Evolutionary conservation across 306 rosid genomes (phyloP), one percentile per base, ranked within the genome.

Genomic region (Prunus mongolica): DNA sequence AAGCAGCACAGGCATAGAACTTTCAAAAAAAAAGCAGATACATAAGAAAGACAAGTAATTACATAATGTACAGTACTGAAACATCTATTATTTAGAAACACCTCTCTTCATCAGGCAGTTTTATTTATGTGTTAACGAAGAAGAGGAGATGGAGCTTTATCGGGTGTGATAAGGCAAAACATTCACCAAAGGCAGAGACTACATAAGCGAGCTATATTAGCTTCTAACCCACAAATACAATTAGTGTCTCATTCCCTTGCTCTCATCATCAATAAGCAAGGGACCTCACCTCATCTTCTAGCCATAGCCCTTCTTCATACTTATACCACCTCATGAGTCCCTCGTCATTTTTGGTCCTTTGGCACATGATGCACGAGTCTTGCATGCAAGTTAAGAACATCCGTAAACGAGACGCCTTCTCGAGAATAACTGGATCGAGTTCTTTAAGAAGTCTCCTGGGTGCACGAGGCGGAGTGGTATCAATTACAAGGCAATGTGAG

Each of bases 281-380:
- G 34, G 96, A 85, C 72, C 75, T 76, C 62, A 88, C 86, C 85
- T 89, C 97, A 44, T 89, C 95, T 14, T 65, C 58, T 82, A 82
- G 87, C 97, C 96, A 89, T 20, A 82, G 82, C 75, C 90, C 86
- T 73, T 91, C 91, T 86, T 88, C 96, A 5, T 92, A 92, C 73
- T 78, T 88, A 84, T 92, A 92, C 97, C 97, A 92, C 91, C 97
- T 92, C 76, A 92, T 52, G 20, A 84, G 76, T 76, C 97, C 97
- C 71, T 92, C 95, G 22, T 92, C 91, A 15, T 57, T 69, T 79
- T 79, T 85, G 5, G 93, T 88, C 47, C 93, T 78, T 65, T 88
- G 88, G 84, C 97, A 91, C 91, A 89, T 91, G 70, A 84, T 54
- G 67, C 97, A 89, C 0, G 88, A 45, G 47, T 86, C 90, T 0